Conservation (phyloP, 176 grass and related monocot genomes). For the Coix lacrymajobi region DNA sequence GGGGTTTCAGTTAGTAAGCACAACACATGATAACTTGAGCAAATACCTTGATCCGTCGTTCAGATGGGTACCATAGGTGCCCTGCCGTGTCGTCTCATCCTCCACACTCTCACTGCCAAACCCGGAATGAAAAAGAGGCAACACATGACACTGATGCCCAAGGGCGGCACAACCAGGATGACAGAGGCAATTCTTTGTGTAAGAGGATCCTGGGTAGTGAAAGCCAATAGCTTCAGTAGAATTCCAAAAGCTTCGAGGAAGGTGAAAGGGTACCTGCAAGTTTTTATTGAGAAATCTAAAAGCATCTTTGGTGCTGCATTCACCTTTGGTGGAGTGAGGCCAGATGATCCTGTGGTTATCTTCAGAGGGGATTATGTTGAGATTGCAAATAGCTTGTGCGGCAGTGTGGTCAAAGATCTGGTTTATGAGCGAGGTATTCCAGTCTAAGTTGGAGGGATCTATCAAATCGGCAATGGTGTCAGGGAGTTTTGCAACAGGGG, state of each 20-base stretch:
- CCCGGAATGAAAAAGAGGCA: background rate
- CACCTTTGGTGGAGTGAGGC: too few species aligned
- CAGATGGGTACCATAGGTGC: background rate
- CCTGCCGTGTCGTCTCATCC: background rate
- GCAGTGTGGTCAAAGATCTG: too few species aligned
- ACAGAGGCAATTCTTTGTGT: background rate
- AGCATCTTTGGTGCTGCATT: too few species aligned
- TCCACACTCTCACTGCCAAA: background rate
- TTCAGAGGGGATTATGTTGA: too few species aligned
- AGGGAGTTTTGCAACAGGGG: fast-evolving
- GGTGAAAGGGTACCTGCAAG: background rate
- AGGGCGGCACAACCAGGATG: background rate
- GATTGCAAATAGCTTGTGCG: too few species aligned
- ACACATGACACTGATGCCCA: background rate
- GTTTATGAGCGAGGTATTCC: too few species aligned
- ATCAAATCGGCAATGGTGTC: too few species aligned
- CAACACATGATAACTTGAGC: background rate
- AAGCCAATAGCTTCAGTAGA: background rate
- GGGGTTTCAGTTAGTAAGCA: background rate
- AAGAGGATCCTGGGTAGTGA: background rate
- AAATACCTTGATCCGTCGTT: background rate
- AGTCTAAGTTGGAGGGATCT: too few species aligned
- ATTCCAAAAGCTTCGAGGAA: background rate
- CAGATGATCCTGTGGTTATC: fast-evolving
- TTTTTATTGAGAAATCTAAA: too few species aligned